Base-by-base conservation (phyloP, 345 rosid species). In the Euphorbia pulcherrima region DNA sequence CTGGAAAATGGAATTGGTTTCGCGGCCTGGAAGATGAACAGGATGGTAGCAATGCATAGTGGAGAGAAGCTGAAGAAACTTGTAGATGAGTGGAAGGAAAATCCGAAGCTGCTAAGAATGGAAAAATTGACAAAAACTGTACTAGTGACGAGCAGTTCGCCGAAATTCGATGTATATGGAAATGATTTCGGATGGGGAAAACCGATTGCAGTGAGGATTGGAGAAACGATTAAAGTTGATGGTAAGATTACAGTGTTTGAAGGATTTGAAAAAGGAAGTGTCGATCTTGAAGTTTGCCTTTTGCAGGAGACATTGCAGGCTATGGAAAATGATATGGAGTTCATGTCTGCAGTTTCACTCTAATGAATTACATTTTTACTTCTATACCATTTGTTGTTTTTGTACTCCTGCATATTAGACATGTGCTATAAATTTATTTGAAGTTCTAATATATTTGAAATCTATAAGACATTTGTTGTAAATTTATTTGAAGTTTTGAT, bases 121-220 rank as follows among this genome's bases (percentile, higher is more conserved):
- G 30, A 28, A 13, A 57, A 12, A 2, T 2, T 57, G 37, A 27
- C 4, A 0, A 37, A 1, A 0, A 53, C 67, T 39, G 23, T 8
- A 20, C 0, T 69, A 20, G 10, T 0, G 27, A 18, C 64, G 0
- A 57, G 75, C 13, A 66, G 87, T 57, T 85, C 89, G 0, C 85
- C 87, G 0, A 24, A 85, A 23, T 83, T 79, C 57, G 21, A 77
- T 27, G 75, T 81, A 13, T 85, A 80, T 2, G 79, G 78, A 0
- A 79, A 66, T n/a, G 82, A 81, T 39, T 79, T 79, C 12, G 87
- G 87, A 39, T 84, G 68, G 79, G 84, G 81, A 68, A 75, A n/a
- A 14, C 81, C 84, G 7, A 48, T 76, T 21, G 80, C 80, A 0
- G 75, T 69, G 2, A 53, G 83, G 39, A 68, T 67, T 28, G 78